phyloP scores from a whole-genome alignment of 306 rosid genomes.

The Oemleria cerasiformis region DNA sequence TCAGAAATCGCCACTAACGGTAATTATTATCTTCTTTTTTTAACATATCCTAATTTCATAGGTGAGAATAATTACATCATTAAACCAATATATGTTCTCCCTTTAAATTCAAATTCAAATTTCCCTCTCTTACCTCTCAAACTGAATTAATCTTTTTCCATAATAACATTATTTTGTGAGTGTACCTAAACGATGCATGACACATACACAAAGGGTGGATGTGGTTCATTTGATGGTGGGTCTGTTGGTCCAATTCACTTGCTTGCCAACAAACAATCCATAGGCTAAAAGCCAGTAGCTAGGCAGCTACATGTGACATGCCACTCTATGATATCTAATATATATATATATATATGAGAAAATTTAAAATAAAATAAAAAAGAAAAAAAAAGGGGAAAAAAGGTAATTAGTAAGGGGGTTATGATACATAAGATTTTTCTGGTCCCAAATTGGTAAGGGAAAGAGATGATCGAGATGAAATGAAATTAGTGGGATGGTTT shows the following conservation, averaged over 20 bases:
- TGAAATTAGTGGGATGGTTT: slow-evolving; percentile 3
- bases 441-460: slow-evolving; percentile 35
- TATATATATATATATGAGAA: slow-evolving; percentile 10
- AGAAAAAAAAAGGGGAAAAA: neutral
- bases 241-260: slow-evolving; percentile 26
- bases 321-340: slow-evolving; percentile 11
- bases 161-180: neutral
- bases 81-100: too few species aligned
- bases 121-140: too few species aligned
- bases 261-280: slow-evolving; percentile 49
- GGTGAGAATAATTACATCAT: too few species aligned
- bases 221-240: slow-evolving; percentile 44
- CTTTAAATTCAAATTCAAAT: too few species aligned
- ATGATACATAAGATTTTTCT: slow-evolving; percentile 34
- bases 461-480: slow-evolving; percentile 17
- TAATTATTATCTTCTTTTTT: too few species aligned
- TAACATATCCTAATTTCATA: too few species aligned
- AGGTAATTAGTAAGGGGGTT: neutral
- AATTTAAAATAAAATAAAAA: neutral
- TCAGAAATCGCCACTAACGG: too few species aligned
- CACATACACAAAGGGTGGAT: neutral
- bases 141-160: neutral
- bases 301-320: slow-evolving; percentile 45
- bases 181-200: neutral
- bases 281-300: slow-evolving; percentile 28